Percentiles rank a stretch among this genome's conserved stretches.
Evolutionary conservation across 108 stramenopile genomes (phyloP).

Genomic region (Aurantiochytrium sp.): DNA sequence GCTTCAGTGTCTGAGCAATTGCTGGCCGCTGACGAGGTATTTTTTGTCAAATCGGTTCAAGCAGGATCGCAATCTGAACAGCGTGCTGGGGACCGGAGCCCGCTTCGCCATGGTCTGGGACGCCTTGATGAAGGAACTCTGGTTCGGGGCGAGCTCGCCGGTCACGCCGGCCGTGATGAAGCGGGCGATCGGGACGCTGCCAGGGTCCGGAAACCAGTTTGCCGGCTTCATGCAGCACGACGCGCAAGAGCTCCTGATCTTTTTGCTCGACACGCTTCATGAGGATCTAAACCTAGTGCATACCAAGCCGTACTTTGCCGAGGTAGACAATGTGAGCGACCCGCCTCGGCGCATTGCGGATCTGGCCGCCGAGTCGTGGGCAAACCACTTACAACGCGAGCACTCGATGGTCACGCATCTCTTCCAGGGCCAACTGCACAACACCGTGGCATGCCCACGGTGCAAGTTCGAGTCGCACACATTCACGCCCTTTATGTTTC

Average conservation of each 20-base stretch:
- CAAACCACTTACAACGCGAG: conserved; percentile 74
- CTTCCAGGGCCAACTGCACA: conserved; percentile 90
- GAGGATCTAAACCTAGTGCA: conserved; percentile 93
- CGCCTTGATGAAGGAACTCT: conserved; percentile 75
- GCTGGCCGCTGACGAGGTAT: conserved; percentile 43
- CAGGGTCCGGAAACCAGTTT: conserved; percentile 82
- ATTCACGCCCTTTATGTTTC: background rate
- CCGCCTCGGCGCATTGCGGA: conserved; percentile 64
- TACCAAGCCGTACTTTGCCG: conserved; percentile 80
- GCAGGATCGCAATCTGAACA: conserved; percentile 74
- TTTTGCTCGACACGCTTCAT: conserved; percentile 89
- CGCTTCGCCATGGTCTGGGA: conserved; percentile 84
- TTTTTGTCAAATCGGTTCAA: conserved; percentile 45
- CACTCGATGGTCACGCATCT: conserved; percentile 73
- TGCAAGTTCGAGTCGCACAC: conserved; percentile 15
- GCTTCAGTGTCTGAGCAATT: conserved; percentile 49
- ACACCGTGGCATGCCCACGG: conserved; percentile 67
- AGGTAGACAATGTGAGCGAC: conserved; percentile 59
- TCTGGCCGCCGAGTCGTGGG: conserved; percentile 89
- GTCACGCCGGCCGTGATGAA: conserved; percentile 73
- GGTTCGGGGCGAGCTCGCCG: conserved; percentile 73
- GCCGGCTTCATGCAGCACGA: conserved; percentile 97
- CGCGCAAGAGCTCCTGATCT: conserved; percentile 89
- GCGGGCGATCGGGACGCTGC: conserved; percentile 68
- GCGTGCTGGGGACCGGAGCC: conserved; percentile 87